Evolutionary conservation across 1,284 basidiomycete species (phyloP).

Genomic region (Austroboletus niveus): DNA sequence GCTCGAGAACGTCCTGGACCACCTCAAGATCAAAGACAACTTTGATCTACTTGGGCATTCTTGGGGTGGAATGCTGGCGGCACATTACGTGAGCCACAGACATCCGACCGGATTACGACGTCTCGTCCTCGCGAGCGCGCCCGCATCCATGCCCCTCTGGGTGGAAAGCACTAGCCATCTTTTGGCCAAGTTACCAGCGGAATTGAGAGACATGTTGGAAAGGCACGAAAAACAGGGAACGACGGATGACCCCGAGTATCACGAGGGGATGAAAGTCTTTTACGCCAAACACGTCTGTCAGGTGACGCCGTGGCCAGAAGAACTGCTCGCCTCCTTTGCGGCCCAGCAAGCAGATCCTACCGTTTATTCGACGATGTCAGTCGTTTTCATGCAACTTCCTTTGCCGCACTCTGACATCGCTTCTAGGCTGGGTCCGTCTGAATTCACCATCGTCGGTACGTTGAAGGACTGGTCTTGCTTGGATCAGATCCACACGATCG

Average conservation of each 20-base stretch:
- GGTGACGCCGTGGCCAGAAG: slow-evolving; percentile 16
- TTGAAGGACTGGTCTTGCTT: slow-evolving; percentile 35
- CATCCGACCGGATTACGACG: slow-evolving; percentile 40
- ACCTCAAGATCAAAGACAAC: slow-evolving; percentile 37
- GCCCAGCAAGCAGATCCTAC: slow-evolving; percentile 13
- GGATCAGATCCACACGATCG: slow-evolving; percentile 34
- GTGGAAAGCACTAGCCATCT: slow-evolving; percentile 12
- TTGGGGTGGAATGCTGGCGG: slow-evolving; percentile 52
- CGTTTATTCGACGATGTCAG: slow-evolving; percentile 20
- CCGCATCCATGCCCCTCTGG: slow-evolving; percentile 26
- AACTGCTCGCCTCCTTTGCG: slow-evolving; percentile 11
- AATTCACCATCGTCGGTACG: slow-evolving; percentile 30
- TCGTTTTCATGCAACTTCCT: background rate
- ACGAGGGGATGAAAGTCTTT: slow-evolving; percentile 22
- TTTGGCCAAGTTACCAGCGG: slow-evolving; percentile 16
- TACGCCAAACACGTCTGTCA: slow-evolving; percentile 20
- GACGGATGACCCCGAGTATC: slow-evolving; percentile 23
- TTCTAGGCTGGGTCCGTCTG: slow-evolving; percentile 26
- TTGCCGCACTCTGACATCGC: background rate
- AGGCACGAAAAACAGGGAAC: slow-evolving; percentile 21
- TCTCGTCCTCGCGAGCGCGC: slow-evolving; percentile 35
- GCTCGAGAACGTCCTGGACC: slow-evolving; percentile 42
- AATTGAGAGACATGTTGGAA: slow-evolving; percentile 22
- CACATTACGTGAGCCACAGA: slow-evolving; percentile 32
- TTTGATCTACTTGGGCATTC: slow-evolving; percentile 49